Conservation (phyloP, 345 rosid species). For the Eucalyptus microcorys region DNA sequence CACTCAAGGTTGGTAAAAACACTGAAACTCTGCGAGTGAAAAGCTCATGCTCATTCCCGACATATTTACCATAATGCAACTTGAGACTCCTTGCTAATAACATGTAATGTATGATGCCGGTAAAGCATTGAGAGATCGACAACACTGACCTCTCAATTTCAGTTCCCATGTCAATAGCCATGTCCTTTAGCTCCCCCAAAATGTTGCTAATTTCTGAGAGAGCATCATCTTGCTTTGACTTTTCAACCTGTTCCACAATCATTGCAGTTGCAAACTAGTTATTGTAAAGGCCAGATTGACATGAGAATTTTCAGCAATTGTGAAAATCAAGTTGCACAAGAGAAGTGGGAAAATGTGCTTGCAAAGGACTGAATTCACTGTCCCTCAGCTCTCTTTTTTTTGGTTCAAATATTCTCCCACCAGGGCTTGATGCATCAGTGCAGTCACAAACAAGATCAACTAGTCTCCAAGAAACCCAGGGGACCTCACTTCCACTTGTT, state of each 20-base stretch:
- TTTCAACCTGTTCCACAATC: slow-evolving; percentile 45
- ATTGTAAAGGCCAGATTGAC: neutral
- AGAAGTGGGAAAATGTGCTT: neutral
- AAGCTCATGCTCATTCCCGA: neutral
- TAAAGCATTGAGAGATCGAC: neutral
- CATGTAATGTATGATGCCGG: neutral
- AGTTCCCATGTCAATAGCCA: slow-evolving; percentile 85
- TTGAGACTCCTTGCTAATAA: neutral
- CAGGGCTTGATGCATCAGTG: neutral
- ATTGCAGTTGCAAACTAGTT: neutral
- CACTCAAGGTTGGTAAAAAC: neutral
- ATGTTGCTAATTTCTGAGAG: slow-evolving; percentile 59
- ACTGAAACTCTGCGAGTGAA: neutral
- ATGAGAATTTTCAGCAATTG: neutral
- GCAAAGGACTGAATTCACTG: neutral
- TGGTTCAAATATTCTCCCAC: neutral
- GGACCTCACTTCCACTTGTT: neutral
- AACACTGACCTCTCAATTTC: slow-evolving; percentile 60
- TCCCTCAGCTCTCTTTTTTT: neutral
- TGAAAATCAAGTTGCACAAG: neutral
- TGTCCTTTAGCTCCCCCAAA: slow-evolving; percentile 61
- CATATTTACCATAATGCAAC: neutral
- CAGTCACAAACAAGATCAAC: neutral
- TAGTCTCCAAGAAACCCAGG: neutral
- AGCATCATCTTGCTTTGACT: slow-evolving; percentile 70